Evolutionary conservation across 352 stramenopile species (phyloP).

Genomic region (Phytophthora sp.): DNA sequence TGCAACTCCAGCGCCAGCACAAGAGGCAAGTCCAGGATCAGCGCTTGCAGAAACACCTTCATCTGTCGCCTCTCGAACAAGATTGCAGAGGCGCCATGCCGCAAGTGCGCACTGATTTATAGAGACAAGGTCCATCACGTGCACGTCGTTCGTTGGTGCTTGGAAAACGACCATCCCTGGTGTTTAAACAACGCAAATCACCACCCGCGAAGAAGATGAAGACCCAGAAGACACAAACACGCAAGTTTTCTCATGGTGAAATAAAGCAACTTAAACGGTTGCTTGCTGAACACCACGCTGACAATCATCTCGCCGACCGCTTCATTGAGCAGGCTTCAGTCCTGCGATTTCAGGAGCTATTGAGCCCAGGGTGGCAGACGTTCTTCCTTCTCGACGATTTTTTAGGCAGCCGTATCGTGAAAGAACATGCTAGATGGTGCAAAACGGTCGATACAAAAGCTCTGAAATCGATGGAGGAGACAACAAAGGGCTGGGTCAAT

Average conservation of each 20-base stretch:
- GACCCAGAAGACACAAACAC: too few species aligned
- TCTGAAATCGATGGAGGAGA: neutral
- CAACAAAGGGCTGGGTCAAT: neutral
- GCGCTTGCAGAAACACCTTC: neutral
- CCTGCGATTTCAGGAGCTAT: neutral
- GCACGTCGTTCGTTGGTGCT: neutral
- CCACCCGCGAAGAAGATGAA: neutral
- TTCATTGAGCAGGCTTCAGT: neutral
- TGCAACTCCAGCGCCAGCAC: neutral
- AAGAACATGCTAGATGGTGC: too few species aligned
- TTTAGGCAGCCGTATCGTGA: neutral
- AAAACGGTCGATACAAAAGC: neutral
- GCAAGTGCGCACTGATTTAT: too few species aligned
- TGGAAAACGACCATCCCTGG: neutral
- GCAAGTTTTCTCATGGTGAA: neutral
- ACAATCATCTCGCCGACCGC: neutral
- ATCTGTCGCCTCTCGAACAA: too few species aligned
- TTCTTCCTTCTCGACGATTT: neutral
- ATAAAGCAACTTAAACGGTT: neutral
- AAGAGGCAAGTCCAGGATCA: neutral
- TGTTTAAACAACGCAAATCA: neutral
- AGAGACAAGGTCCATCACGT: neutral
- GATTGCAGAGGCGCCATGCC: too few species aligned
- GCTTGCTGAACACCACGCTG: neutral
- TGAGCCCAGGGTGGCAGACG: neutral